A percentile compares a stretch with the other conserved stretches of the same genome.
phyloP scores from a whole-genome alignment of 495 filamentous ascomycete species.

The Aspergillus avenaceus region DNA sequence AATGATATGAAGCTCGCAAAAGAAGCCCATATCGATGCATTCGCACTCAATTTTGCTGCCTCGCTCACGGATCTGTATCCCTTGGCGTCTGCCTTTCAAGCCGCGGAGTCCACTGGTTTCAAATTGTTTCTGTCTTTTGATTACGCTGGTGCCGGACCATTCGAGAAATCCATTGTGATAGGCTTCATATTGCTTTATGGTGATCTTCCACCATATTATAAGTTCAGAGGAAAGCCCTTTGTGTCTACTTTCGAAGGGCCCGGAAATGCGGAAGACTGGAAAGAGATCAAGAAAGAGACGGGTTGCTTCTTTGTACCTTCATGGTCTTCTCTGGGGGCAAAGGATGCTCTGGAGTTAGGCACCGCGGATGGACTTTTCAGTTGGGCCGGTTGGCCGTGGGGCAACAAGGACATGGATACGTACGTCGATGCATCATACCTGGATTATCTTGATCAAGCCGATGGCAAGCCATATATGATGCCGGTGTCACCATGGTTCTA shows the following conservation, averaged over 20 bases:
- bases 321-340: constrained; percentile 55
- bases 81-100: constrained; percentile 45
- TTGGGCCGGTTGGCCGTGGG: constrained; percentile 69
- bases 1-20: constrained; percentile 56
- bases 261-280: constrained; percentile 48
- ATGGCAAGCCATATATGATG: constrained; percentile 67
- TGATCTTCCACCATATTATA: constrained; percentile 42
- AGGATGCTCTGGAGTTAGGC: constrained; percentile 7
- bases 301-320: constrained; percentile 56
- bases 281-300: constrained; percentile 41
- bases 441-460: constrained; percentile 18
- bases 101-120: constrained; percentile 48
- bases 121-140: constrained; percentile 68
- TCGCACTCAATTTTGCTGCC: constrained; percentile 61
- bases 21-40: constrained; percentile 62
- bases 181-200: constrained; percentile 50
- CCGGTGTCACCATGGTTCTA: constrained; percentile 71
- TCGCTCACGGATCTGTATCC: constrained; percentile 35
- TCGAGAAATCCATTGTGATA: constrained; percentile 40
- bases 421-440: constrained; percentile 55
- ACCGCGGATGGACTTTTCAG: constrained; percentile 55
- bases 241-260: constrained; percentile 69
- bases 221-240: constrained; percentile 48
- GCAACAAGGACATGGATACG: constrained; percentile 45
- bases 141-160: constrained; percentile 53